A percentile compares a stretch with the other conserved stretches of the same genome.
These are phyloP conservation scores for Salvia hispanica DNA, from an alignment of 257 asterid species.

Conservation along the genomic window DNA sequence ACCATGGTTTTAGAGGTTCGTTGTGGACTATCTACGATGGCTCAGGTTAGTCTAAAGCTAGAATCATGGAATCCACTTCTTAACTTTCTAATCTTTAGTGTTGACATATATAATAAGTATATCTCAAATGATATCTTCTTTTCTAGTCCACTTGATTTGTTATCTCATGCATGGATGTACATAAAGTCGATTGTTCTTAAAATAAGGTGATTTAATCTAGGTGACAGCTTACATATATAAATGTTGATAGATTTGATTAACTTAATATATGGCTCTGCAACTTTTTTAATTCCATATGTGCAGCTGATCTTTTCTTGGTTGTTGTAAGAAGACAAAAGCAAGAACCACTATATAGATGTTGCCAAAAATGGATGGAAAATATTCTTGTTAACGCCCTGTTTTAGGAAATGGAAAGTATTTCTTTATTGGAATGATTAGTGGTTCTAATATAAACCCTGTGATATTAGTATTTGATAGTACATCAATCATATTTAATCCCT, in stretches of 20 bases:
- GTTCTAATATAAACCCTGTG: conserved; percentile 6
- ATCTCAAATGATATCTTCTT: not conserved
- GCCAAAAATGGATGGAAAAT: conserved; percentile 39
- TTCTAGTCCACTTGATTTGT: conserved; percentile 25
- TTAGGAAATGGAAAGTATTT: conserved; percentile 29
- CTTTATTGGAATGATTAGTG: conserved; percentile 34
- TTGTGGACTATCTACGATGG: not conserved
- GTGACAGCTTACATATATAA: conserved; percentile 5
- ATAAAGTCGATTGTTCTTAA: not conserved
- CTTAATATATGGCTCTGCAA: conserved; percentile 23
- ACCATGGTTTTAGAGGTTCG: not conserved
- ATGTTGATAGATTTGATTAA: conserved; percentile 21
- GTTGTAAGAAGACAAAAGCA: conserved; percentile 24
- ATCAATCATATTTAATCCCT: conserved; percentile 26
- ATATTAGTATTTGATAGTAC: not conserved
- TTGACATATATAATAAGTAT: not conserved
- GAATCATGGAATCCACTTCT: conserved; percentile 7
- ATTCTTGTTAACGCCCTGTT: conserved; percentile 39
- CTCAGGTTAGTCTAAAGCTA: not conserved
- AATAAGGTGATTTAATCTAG: not conserved
- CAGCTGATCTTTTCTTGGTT: conserved; percentile 7
- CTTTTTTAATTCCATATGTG: conserved; percentile 16
- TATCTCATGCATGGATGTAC: conserved; percentile 36
- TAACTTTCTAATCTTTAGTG: not conserved
- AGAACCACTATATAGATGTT: conserved; percentile 24